Evolutionary conservation across 345 rosid genomes (phyloP), one percentile per base, ranked within the genome.

Genomic region (Eucalyptus regnans): DNA sequence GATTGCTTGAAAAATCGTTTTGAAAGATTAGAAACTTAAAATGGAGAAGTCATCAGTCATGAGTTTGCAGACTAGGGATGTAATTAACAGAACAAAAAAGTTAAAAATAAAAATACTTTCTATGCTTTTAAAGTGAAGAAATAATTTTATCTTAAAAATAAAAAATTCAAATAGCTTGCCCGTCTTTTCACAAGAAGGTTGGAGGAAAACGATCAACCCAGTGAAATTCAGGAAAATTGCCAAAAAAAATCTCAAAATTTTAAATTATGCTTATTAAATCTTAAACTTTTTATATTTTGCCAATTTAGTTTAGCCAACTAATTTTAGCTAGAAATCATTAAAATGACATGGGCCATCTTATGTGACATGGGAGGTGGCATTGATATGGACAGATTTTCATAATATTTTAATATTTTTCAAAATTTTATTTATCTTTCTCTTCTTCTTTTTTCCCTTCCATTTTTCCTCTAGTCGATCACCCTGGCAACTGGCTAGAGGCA

Each of bases 301-400:
- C 27, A 56, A 56, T 9, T 56, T 8, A 56, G 7, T 5, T 56
- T 20, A 56, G 11, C 62, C 0, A 0, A 5, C 62, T 16, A 56
- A 56, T 22, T 56, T 56, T 56, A 23, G 27, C 0, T 9, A 1
- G 6, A 56, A 22, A 2, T 56, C 11, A 56, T 22, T 56, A 23
- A 56, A 20, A 9, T 56, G 1, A 22, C 3, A 56, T 56, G 25
- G 27, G 60, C 11, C 1, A 5, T 54, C 27, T 54, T 54, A 22
- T 22, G 6, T 56, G 12, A 23, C 27, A 56, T 22, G 3, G 58
- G 23, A 18, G 62, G 29, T 56, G 27, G 12, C 62, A 56, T 23
- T 56, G 12, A 56, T 56, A 23, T 56, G 62, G 11, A 56, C 11
- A 56, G 23, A 56, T 22, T 56, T 56, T 23, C 11, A 56, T 56